Percentiles rank a stretch among this genome's conserved stretches.
phyloP scores from a whole-genome alignment of 805 yeast genomes.

The Lipomyces lipofer region DNA sequence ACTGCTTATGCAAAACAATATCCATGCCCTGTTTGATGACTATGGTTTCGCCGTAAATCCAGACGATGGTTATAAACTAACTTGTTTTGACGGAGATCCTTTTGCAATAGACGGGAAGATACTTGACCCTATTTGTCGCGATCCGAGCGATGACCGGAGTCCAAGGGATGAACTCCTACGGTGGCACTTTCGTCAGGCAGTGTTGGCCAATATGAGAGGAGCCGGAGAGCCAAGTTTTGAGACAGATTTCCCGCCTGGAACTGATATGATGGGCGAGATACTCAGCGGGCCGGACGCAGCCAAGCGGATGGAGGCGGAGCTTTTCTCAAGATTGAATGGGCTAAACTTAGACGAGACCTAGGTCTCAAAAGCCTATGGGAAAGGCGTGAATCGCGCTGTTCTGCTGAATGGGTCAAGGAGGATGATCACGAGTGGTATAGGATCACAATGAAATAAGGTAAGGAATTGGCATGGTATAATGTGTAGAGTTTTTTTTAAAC shows the following conservation, averaged over 20 bases:
- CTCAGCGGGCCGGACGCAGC: not conserved
- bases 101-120: not conserved
- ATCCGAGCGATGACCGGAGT: not conserved
- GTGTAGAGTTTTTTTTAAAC: too few relatives aligned
- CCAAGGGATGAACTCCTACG: not conserved
- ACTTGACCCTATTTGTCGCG: not conserved
- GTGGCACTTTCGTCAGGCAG: not conserved
- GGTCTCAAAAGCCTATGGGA: too few relatives aligned
- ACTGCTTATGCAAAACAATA: not conserved
- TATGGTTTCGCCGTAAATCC: not conserved
- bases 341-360: too few relatives aligned
- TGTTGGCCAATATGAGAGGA: not conserved
- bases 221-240: not conserved
- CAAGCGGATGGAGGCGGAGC: not conserved
- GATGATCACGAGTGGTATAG: too few relatives aligned
- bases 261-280: not conserved
- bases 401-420: too few relatives aligned
- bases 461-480: too few relatives aligned
- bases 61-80: not conserved
- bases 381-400: too few relatives aligned
- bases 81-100: not conserved
- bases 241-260: not conserved
- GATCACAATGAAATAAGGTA: too few relatives aligned
- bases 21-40: not conserved
- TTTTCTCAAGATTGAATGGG: not conserved